Evolutionary conservation across 1,284 basidiomycete genomes (phyloP), one percentile per base, ranked within the genome.

Genomic region (Pseudozyma tsukubaensis): DNA sequence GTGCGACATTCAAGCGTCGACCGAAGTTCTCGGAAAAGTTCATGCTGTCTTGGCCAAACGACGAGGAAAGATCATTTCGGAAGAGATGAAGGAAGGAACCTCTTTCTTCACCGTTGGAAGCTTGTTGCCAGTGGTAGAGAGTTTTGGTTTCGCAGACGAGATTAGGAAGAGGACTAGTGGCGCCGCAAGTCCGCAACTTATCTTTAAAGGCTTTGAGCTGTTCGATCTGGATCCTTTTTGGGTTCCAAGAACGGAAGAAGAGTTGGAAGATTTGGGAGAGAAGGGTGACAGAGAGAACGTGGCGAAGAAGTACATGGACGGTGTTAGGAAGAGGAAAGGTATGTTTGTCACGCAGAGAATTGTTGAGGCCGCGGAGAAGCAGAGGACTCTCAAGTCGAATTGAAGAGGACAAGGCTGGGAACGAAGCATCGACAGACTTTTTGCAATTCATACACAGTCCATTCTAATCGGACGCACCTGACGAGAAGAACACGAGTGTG

Each of bases 51-150:
- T 99, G 1, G 91, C 95, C 0, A 91, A 91, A 82, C 89, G 97
- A 63, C 89, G 94, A 57, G 97, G 97, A 1, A 89, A 92, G 56
- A 96, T 99, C 73, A 89, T 96, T 9, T 92, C 93, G 9, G 97
- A 99, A 84, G 97, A 99, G 85, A 97, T 99, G 94, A 97, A 96
- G 84, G 95, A 99, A 83, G 95, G 97, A 0, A 98, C 95, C 0
- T 89, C 91, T 0, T 97, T 97, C 86, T 98, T 99, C 86, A 94
- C 91, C 6, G 91, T 99, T 35, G 90, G 91, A 8, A 92, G 95
- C 0, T 87, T 95, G 68, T 86, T 99, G n/a, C 96, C 97, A 3
- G 94, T 99, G 3, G 93, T 97, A 13, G 96, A 99, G 85, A 93
- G 91, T 85, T 99, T 99, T 83, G 96, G 97, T 0, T 98, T 99